These are phyloP conservation scores for Aspergillus pseudoglaucus DNA, from an alignment of 2,329 filamentous ascomycete genomes.

Conservation along the genomic window DNA sequence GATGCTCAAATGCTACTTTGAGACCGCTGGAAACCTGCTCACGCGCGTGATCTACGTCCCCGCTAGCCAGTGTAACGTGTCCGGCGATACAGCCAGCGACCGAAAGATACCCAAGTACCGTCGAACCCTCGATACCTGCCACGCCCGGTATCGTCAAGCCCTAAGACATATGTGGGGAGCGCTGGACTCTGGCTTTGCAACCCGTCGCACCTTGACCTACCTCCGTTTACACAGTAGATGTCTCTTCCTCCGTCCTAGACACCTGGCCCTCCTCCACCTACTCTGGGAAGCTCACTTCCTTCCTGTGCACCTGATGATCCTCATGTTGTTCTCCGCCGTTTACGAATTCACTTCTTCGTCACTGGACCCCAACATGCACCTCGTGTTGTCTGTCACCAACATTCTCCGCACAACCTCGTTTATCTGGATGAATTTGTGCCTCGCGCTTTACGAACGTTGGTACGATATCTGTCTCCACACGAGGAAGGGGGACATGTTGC, in stretches of 20 bases:
- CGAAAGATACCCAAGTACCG: conserved; percentile 23
- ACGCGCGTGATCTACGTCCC: conserved; percentile 60
- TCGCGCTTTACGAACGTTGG: conserved; percentile 62
- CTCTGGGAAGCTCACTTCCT: conserved; percentile 71
- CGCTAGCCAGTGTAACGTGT: conserved; percentile 67
- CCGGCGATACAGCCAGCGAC: conserved; percentile 51
- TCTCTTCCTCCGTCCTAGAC: conserved; percentile 37
- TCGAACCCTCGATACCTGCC: conserved; percentile 46
- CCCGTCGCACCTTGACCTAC: conserved; percentile 46
- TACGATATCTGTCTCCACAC: conserved; percentile 55
- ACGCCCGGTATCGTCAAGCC: conserved; percentile 65
- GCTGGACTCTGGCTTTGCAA: conserved; percentile 60
- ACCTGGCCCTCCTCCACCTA: conserved; percentile 57
- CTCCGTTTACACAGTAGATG: conserved; percentile 13
- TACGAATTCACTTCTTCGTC: conserved; percentile 49
- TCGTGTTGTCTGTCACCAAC: conserved; percentile 57
- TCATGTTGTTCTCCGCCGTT: conserved; percentile 56
- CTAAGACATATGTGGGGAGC: conserved; percentile 71
- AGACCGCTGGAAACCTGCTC: conserved; percentile 62
- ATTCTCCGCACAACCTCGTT: conserved; percentile 56
- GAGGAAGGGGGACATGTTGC: conserved; percentile 60
- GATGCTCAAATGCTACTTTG: conserved; percentile 73
- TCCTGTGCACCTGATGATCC: conserved; percentile 60
- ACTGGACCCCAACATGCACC: conserved; percentile 50
- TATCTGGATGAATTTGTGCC: conserved; percentile 56